These are phyloP conservation scores for Talaromyces funiculosus DNA, from an alignment of 2,329 filamentous ascomycete species.

Conservation along the genomic window DNA sequence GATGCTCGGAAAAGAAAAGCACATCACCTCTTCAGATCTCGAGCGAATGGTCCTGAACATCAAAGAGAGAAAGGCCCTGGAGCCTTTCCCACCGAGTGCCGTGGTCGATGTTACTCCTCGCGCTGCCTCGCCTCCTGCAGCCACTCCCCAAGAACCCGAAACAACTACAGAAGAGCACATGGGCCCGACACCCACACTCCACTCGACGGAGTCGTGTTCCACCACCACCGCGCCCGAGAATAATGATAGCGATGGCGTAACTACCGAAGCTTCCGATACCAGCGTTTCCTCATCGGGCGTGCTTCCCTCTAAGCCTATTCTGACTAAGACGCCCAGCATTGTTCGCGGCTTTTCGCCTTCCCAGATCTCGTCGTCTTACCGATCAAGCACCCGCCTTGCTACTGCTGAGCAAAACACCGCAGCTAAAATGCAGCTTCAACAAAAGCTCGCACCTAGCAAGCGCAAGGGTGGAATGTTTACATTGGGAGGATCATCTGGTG, in stretches of 20 bases:
- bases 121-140: conserved; percentile 34
- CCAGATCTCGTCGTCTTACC: conserved; percentile 63
- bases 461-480: conserved; percentile 62
- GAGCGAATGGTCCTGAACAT: conserved; percentile 94
- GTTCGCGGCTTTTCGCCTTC: conserved; percentile 83
- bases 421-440: conserved; percentile 42
- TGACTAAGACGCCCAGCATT: conserved; percentile 60
- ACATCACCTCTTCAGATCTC: conserved; percentile 86
- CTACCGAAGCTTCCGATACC: conserved; percentile 51
- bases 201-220: conserved; percentile 49
- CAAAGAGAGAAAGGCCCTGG: conserved; percentile 70
- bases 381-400: conserved; percentile 54
- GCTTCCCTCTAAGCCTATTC: conserved; percentile 39
- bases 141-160: conserved; percentile 6
- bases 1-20: conserved; percentile 70
- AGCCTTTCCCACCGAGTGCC: conserved; percentile 46
- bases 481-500: conserved; percentile 79
- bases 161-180: conserved; percentile 18
- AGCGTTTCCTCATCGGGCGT: conserved; percentile 54
- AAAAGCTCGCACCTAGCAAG: conserved; percentile 50
- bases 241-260: conserved; percentile 41
- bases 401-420: conserved; percentile 35
- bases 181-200: conserved; percentile 24
- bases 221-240: conserved; percentile 48
- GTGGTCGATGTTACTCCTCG: conserved; percentile 41